These are phyloP conservation scores for Chytriomyces hyalinus DNA, from an alignment of 192 early-diverging fungal species.

Conservation along the genomic window DNA sequence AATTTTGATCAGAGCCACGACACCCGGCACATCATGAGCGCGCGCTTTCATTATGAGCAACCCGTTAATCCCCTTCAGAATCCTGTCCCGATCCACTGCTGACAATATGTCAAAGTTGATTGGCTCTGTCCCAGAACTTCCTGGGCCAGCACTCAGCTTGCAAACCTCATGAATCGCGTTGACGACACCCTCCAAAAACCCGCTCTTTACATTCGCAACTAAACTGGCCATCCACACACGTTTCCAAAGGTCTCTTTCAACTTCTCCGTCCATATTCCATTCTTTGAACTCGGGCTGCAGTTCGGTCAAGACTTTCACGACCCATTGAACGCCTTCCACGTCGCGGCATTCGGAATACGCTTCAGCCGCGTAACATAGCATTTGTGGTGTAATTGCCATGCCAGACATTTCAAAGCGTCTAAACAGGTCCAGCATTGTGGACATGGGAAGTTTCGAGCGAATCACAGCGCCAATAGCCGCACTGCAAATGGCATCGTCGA, in stretches of 20 bases:
- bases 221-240: slow-evolving; percentile 22
- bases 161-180: slow-evolving; percentile 6
- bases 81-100: neutral
- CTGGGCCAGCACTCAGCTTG: neutral
- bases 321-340: slow-evolving; percentile 17
- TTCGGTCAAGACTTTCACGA: slow-evolving; percentile 4
- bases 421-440: neutral
- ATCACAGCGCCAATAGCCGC: slow-evolving; percentile 9
- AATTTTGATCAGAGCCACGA: neutral
- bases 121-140: neutral
- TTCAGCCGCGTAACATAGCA: slow-evolving; percentile 10
- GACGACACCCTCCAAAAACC: neutral
- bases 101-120: neutral
- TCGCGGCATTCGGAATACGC: neutral
- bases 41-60: slow-evolving; percentile 8
- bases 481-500: slow-evolving; percentile 13
- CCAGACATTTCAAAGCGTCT: neutral
- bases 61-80: slow-evolving; percentile 6
- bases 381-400: neutral
- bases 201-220: neutral
- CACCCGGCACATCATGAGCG: neutral
- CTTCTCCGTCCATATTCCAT: neutral
- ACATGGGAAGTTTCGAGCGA: slow-evolving; percentile 5
- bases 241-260: neutral
- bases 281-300: neutral